Percentiles rank a stretch among this genome's conserved stretches.
Evolutionary conservation across 495 filamentous ascomycete species (phyloP).

Genomic region (Hypoxylon lienhwacheense): DNA sequence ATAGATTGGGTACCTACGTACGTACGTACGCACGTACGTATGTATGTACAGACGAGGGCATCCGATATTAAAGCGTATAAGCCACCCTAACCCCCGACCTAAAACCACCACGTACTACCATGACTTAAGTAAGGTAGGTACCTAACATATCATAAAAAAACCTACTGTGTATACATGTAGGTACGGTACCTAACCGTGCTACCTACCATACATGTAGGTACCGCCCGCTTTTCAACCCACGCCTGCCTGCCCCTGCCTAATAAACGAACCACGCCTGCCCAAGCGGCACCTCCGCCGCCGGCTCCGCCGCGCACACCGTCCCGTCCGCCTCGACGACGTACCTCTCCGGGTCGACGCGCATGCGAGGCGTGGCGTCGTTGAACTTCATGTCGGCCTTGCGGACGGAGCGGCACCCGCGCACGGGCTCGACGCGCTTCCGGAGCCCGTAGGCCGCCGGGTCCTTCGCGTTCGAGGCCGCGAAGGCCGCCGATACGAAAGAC

Average conservation of each 20-base stretch:
- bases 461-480: conserved; percentile 52
- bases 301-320: conserved; percentile 70
- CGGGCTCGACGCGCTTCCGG: conserved; percentile 77
- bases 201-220: too few relatives aligned
- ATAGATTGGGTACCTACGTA: too few relatives aligned
- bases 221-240: background rate
- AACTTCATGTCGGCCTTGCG: conserved; percentile 93
- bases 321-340: conserved; percentile 93
- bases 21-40: too few relatives aligned
- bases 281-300: conserved; percentile 71
- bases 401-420: conserved; percentile 76
- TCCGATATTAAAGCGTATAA: too few relatives aligned
- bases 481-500: conserved; percentile 79
- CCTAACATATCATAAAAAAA: too few relatives aligned
- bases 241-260: conserved; percentile 37
- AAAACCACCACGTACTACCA: too few relatives aligned
- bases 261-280: conserved; percentile 83
- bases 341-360: conserved; percentile 91
- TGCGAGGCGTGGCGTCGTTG: conserved; percentile 84
- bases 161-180: too few relatives aligned
- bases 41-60: too few relatives aligned
- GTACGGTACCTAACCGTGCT: too few relatives aligned
- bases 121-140: too few relatives aligned
- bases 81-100: too few relatives aligned
- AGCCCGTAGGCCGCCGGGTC: conserved; percentile 68